Conservation (phyloP, 139 green algal species). For the Yamagishiella unicocca region DNA sequence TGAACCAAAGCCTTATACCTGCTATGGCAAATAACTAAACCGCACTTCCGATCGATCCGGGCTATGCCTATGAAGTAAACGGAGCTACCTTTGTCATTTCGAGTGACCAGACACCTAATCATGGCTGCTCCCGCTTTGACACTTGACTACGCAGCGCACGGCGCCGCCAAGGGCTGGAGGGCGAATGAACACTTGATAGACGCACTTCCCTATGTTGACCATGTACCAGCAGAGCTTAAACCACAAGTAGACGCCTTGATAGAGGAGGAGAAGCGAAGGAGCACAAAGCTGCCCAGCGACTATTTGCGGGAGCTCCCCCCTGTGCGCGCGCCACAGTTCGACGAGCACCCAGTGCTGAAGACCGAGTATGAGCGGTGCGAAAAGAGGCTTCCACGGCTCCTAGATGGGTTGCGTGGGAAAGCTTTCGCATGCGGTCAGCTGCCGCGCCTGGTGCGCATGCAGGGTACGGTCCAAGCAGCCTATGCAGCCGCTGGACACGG, state of each 20-base stretch:
- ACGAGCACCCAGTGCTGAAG: constrained; percentile 72
- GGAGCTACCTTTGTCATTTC: too few species aligned
- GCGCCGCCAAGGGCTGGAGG: constrained; percentile 65
- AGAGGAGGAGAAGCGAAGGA: constrained; percentile 78
- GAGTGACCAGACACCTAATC: too few species aligned
- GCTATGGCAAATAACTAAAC: too few species aligned
- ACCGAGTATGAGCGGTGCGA: constrained; percentile 71
- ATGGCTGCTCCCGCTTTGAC: constrained; percentile 49
- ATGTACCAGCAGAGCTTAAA: constrained; percentile 63
- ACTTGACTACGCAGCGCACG: constrained; percentile 56
- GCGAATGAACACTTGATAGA: constrained; percentile 79
- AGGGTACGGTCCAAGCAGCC: constrained; percentile 45
- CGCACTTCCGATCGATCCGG: too few species aligned
- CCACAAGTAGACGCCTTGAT: constrained; percentile 77
- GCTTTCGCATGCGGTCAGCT: neutral
- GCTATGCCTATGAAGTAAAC: too few species aligned
- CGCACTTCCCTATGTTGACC: constrained; percentile 85
- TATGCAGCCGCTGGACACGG: constrained; percentile 75
- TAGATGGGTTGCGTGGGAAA: too few species aligned
- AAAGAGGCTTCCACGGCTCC: neutral
- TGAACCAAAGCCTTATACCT: too few species aligned
- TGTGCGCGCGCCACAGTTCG: constrained; percentile 65
- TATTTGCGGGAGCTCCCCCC: constrained; percentile 80
- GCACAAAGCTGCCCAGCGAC: constrained; percentile 74
- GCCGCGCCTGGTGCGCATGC: neutral